A percentile compares a stretch with the other conserved stretches of the same genome.
These are phyloP conservation scores for Coemansia sp. DNA, from an alignment of 192 early-diverging fungal species.

Conservation along the genomic window DNA sequence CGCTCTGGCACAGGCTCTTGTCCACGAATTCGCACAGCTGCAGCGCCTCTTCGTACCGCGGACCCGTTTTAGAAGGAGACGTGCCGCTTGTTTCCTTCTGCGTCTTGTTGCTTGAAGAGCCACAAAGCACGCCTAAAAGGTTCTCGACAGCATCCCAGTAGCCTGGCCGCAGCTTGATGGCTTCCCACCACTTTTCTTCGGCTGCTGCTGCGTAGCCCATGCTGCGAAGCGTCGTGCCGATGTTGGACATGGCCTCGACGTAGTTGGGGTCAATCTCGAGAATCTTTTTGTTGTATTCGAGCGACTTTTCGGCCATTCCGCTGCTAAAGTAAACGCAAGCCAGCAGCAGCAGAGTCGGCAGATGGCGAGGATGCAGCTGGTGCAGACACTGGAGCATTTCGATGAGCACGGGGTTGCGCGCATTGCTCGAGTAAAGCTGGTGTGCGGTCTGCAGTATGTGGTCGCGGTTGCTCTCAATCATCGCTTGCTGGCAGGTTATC, in stretches of 20 bases:
- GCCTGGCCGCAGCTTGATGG: conserved; percentile 78
- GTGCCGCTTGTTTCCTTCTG: neutral
- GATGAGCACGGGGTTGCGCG: conserved; percentile 56
- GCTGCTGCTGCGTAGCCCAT: conserved; percentile 72
- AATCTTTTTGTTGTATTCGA: conserved; percentile 81
- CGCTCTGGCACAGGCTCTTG: conserved; percentile 50
- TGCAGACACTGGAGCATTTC: conserved; percentile 58
- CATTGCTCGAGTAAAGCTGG: conserved; percentile 58
- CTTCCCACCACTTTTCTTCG: conserved; percentile 81
- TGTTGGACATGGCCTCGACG: conserved; percentile 89
- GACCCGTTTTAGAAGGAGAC: conserved; percentile 17
- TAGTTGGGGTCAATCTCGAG: conserved; percentile 79
- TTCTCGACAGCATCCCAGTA: conserved; percentile 95
- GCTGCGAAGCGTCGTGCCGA: conserved; percentile 84
- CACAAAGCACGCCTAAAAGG: conserved; percentile 77
- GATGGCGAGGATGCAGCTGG: conserved; percentile 60
- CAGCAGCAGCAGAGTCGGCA: conserved; percentile 82
- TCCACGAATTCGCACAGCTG: conserved; percentile 82
- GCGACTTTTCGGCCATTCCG: conserved; percentile 67
- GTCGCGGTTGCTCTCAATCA: conserved; percentile 49
- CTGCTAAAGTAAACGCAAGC: conserved; percentile 87
- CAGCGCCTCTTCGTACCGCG: conserved; percentile 76
- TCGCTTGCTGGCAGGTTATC: conserved; percentile 31
- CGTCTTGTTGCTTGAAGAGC: neutral
- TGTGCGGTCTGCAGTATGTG: conserved; percentile 65